These are phyloP conservation scores for Sclerotinia trifoliorum DNA, from an alignment of 2,329 filamentous ascomycete genomes.

Conservation along the genomic window DNA sequence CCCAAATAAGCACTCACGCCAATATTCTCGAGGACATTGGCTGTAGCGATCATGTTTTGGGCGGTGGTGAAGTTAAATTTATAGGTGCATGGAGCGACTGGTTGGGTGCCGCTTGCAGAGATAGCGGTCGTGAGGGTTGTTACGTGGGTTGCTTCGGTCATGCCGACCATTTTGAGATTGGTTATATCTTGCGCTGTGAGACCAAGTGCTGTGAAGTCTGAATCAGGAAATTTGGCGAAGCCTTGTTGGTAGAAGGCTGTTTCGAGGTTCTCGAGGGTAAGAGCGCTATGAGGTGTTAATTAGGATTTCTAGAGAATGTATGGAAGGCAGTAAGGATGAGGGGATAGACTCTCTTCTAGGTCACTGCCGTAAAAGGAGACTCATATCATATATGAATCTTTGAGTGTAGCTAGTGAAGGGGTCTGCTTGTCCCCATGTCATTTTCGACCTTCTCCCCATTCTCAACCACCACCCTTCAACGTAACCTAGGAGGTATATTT, in stretches of 20 bases:
- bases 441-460: not conserved
- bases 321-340: not conserved
- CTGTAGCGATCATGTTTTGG: conserved; percentile 65
- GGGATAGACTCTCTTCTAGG: not conserved
- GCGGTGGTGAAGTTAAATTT: conserved; percentile 69
- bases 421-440: not conserved
- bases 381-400: not conserved
- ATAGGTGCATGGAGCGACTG: conserved; percentile 69
- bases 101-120: conserved; percentile 59
- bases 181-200: conserved; percentile 54
- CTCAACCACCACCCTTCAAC: too few relatives aligned
- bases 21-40: conserved; percentile 68
- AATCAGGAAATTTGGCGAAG: conserved; percentile 63
- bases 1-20: conserved; percentile 72
- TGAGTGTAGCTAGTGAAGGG: not conserved
- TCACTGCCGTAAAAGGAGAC: not conserved
- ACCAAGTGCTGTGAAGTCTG: conserved; percentile 64
- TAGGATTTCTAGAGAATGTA: not conserved
- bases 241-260: conserved; percentile 70
- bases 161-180: conserved; percentile 60
- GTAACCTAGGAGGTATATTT: too few relatives aligned
- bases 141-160: conserved; percentile 64
- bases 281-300: conserved; percentile 49
- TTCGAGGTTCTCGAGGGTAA: conserved; percentile 75
- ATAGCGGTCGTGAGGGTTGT: conserved; percentile 58